Percentiles rank a stretch among this genome's conserved stretches.
These are phyloP conservation scores for Xylaria sp. DNA, from an alignment of 2,329 filamentous ascomycete genomes.

Conservation along the genomic window DNA sequence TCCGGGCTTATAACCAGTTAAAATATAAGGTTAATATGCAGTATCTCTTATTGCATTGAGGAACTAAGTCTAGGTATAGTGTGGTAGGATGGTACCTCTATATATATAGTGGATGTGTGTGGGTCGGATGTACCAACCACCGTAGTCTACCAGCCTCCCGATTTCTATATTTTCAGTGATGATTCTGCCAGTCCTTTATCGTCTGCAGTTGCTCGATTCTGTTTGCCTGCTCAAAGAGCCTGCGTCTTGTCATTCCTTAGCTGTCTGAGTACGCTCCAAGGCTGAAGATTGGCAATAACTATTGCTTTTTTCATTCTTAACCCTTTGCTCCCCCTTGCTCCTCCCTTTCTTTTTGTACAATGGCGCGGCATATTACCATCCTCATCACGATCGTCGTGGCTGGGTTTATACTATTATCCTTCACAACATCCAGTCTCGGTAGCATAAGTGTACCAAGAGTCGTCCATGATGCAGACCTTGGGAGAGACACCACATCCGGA, in stretches of 20 bases:
- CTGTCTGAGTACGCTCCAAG: background rate
- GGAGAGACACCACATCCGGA: conserved; percentile 37
- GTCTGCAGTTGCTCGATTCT: conserved; percentile 15
- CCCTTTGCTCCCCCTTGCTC: background rate
- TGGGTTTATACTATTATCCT: conserved; percentile 67
- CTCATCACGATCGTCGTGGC: conserved; percentile 66
- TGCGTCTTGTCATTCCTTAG: background rate
- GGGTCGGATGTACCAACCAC: no score
- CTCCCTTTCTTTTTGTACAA: conserved; percentile 43
- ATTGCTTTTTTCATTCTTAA: conserved; percentile 1
- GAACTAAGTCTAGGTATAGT: no score
- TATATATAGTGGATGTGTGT: no score
- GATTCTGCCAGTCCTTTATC: conserved; percentile 32
- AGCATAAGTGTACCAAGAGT: conserved; percentile 40
- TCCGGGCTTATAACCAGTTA: no score
- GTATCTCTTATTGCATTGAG: no score
- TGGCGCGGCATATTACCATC: conserved; percentile 67
- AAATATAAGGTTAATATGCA: no score
- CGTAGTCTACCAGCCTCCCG: no score
- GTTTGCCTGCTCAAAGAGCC: background rate
- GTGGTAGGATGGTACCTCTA: no score
- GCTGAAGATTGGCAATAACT: background rate
- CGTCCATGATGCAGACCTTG: conserved; percentile 37
- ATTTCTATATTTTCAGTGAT: no score
- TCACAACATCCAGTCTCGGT: conserved; percentile 64